These are phyloP conservation scores for Amanita pallidorosea DNA, from an alignment of 768 basidiomycete genomes.

Conservation along the genomic window DNA sequence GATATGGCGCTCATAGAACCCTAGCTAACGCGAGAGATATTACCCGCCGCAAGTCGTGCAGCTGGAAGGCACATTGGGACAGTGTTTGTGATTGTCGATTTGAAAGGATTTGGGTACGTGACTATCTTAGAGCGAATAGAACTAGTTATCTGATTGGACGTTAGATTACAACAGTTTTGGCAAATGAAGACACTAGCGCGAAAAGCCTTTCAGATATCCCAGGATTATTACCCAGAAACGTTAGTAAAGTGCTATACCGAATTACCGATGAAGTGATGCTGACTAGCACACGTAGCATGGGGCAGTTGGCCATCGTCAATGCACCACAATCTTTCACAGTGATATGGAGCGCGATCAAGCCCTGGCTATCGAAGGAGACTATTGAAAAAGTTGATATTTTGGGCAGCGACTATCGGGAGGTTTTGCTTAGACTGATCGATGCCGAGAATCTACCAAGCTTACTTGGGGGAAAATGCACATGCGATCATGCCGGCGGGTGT, in stretches of 20 bases:
- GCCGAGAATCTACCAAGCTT: conserved; percentile 49
- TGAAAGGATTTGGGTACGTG: conserved; percentile 58
- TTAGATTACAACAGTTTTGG: conserved; percentile 62
- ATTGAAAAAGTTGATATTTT: conserved; percentile 56
- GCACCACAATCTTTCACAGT: conserved; percentile 63
- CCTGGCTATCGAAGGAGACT: conserved; percentile 68
- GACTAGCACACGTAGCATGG: conserved; percentile 39
- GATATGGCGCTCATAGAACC: not conserved
- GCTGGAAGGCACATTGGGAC: conserved; percentile 40
- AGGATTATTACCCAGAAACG: conserved; percentile 75
- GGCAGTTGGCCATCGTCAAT: conserved; percentile 59
- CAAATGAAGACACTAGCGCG: conserved; percentile 58
- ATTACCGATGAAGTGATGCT: not conserved
- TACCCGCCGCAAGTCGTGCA: conserved; percentile 52
- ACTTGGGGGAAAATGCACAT: conserved; percentile 60
- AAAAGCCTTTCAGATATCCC: conserved; percentile 60
- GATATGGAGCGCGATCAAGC: conserved; percentile 61
- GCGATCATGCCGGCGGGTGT: conserved; percentile 45
- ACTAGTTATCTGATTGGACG: not conserved
- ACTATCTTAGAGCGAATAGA: not conserved
- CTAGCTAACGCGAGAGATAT: conserved; percentile 48
- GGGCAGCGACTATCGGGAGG: conserved; percentile 46
- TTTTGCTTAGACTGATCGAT: conserved; percentile 49
- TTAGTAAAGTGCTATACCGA: conserved; percentile 21
- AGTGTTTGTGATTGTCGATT: conserved; percentile 55